Evolutionary conservation across 169 alveolate species (phyloP).

Genomic region (Eimeria maxima): DNA sequence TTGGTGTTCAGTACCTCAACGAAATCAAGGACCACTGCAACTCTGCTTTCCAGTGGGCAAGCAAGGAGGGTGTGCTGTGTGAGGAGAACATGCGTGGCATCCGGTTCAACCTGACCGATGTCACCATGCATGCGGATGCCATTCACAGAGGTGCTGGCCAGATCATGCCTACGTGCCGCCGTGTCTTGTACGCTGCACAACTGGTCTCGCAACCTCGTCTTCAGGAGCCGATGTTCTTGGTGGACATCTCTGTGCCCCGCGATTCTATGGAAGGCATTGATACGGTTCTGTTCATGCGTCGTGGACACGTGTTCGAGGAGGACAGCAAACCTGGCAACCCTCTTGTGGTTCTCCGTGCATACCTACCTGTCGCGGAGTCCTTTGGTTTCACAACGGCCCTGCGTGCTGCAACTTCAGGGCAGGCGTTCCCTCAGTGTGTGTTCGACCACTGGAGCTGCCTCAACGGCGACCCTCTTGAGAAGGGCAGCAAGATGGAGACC

Average conservation of each 20-base stretch:
- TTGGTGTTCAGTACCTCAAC: conserved; percentile 98
- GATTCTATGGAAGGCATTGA: conserved; percentile 99
- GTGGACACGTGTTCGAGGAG: conserved; percentile 99
- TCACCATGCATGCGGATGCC: conserved; percentile 99
- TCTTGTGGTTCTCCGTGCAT: conserved; percentile 97
- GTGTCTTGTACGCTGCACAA: conserved; percentile 98
- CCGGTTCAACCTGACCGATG: conserved; percentile 98
- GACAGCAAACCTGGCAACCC: conserved; percentile 99
- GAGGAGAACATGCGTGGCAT: conserved; percentile 99
- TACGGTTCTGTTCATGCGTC: conserved; percentile 97
- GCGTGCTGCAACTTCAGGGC: conserved; percentile 99
- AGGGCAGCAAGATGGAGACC: conserved; percentile 97
- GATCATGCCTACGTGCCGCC: conserved; percentile 98
- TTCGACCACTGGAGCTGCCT: conserved; percentile 99
- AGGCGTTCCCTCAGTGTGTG: conserved; percentile 99
- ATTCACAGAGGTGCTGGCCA: conserved; percentile 99
- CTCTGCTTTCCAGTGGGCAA: conserved; percentile 99
- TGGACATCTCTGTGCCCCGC: conserved; percentile 98
- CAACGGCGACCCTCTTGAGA: conserved; percentile 98
- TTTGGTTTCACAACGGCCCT: conserved; percentile 99
- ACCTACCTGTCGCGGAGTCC: conserved; percentile 99
- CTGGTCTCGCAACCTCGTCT: conserved; percentile 98
- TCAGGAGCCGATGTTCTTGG: conserved; percentile 99
- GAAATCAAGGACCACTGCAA: conserved; percentile 99
- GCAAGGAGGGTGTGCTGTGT: conserved; percentile 99